Evolutionary conservation across 2,329 filamentous ascomycete genomes (phyloP).

Genomic region (Xylariaceae sp.): DNA sequence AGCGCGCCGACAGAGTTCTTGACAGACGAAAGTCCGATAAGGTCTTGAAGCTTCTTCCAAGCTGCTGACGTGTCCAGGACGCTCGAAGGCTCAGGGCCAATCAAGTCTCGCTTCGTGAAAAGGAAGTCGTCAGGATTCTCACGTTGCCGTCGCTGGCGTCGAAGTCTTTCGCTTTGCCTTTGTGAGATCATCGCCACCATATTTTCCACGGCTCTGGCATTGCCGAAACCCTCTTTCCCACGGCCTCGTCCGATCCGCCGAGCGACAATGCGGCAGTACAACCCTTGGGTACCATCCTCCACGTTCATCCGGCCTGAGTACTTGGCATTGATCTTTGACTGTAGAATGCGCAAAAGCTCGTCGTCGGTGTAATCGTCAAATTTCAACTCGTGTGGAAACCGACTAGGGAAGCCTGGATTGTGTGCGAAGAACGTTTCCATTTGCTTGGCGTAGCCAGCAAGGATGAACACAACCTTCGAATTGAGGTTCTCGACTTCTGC

Average conservation of each 20-base stretch:
- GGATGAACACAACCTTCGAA: slow-evolving; percentile 67
- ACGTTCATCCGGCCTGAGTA: slow-evolving; percentile 56
- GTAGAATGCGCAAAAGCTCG: slow-evolving; percentile 63
- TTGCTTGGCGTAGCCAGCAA: slow-evolving; percentile 70
- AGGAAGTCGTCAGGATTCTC: slow-evolving; percentile 53
- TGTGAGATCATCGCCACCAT: background rate
- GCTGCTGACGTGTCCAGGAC: slow-evolving; percentile 13
- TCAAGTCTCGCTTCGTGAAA: slow-evolving; percentile 33
- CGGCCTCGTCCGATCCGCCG: slow-evolving; percentile 42
- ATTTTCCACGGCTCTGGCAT: slow-evolving; percentile 50
- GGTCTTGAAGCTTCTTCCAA: slow-evolving; percentile 32
- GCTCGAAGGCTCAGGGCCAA: slow-evolving; percentile 16
- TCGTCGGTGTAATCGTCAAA: slow-evolving; percentile 68
- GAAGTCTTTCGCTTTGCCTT: slow-evolving; percentile 4
- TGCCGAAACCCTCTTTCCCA: slow-evolving; percentile 67
- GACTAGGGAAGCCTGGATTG: slow-evolving; percentile 67
- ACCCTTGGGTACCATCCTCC: slow-evolving; percentile 55
- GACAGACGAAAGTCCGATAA: slow-evolving; percentile 18
- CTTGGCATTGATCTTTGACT: slow-evolving; percentile 50
- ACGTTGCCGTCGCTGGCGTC: slow-evolving; percentile 25
- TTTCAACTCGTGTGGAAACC: slow-evolving; percentile 63
- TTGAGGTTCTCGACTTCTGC: slow-evolving; percentile 70
- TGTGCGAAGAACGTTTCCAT: slow-evolving; percentile 78
- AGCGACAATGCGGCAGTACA: slow-evolving; percentile 62
- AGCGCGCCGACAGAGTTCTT: slow-evolving; percentile 36